Evolutionary conservation across 2,329 filamentous ascomycete genomes (phyloP), one percentile per base, ranked within the genome.

Genomic region (Aspergillus phoenicis): DNA sequence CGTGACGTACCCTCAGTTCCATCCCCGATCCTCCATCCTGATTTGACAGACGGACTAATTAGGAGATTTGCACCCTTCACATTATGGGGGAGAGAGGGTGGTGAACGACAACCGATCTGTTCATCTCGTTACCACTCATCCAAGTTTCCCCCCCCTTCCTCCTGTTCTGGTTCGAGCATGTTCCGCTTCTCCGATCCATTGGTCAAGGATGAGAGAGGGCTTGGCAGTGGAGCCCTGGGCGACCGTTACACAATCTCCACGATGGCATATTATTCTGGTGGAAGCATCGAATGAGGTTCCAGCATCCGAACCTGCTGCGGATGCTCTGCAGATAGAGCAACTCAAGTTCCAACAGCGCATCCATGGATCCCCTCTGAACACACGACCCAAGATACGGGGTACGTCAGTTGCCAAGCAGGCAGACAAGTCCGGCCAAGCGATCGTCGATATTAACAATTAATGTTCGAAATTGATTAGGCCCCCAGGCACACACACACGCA

Each of bases 1-100:
- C 53, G 62, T 64, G 62, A 64, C 62, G 62, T 60, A 64, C 57
- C 57, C 26, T 8, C 52, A 13, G 22, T 39, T 30, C 33, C 54
- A 52, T 39, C 53, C 58, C 61, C 61, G 53, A 62, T 57, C 56
- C 38, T 52, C 56, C 60, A 52, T 56, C 49, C 28, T 51, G 57
- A 55, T 59, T 59, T 43, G 52, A 48, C 41, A 45, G 41, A 45
- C 17, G 41, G 33, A 36, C 33, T 36, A 36, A 36, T 13, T 13
- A 36, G 17, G 39, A 43, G 8, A 45, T 22, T 45, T 11, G 8
- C 22, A 20, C n/a, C 22, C 20, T 20, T 11, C 8, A 8, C 17
- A 22, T 24, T 11, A 24, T 17, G 41, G 41, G 41, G 41, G 22
- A n/a, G 36, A 8, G 36, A 8, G 41, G 22, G 22, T 24, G 41